These are phyloP conservation scores for Acorus gramineus DNA, from an alignment of 106 monocot genomes.

Conservation along the genomic window DNA sequence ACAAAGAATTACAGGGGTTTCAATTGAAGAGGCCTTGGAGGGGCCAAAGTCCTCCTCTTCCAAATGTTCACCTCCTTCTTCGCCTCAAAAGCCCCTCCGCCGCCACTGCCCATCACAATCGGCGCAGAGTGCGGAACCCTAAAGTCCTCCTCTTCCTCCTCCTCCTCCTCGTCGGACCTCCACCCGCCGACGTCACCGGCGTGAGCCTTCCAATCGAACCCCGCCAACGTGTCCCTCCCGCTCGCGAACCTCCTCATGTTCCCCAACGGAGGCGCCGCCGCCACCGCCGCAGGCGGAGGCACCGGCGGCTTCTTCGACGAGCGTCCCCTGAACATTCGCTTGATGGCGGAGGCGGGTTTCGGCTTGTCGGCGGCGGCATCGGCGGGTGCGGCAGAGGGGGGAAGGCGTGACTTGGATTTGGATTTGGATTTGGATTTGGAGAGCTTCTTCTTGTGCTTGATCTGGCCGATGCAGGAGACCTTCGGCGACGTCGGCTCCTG, in stretches of 20 bases:
- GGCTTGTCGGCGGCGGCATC: not conserved
- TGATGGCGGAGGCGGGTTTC: conserved; percentile 3
- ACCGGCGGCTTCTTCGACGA: not conserved
- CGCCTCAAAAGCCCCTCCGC: conserved; percentile 11
- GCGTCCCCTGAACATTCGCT: conserved; percentile 13
- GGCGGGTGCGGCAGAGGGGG: not conserved
- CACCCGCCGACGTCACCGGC: not conserved
- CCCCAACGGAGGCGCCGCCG: conserved; percentile 28
- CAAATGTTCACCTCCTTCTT: conserved; percentile 52
- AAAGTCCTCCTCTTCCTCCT: conserved; percentile 15
- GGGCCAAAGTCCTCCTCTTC: conserved; percentile 44
- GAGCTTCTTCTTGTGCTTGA: conserved; percentile 50
- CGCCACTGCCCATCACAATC: conserved; percentile 17
- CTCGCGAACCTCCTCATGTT: conserved; percentile 36
- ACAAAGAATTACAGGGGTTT: no score
- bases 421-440: not conserved
- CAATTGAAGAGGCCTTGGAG: conserved; percentile 22
- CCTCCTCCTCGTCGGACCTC: not conserved
- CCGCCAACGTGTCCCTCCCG: conserved; percentile 19
- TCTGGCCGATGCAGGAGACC: conserved; percentile 80
- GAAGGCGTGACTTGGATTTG: not conserved
- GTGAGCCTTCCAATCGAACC: conserved; percentile 35
- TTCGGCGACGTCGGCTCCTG: conserved; percentile 75
- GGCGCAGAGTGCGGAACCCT: conserved; percentile 27
- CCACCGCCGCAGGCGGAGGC: not conserved